Conservation (phyloP, 345 rosid species). For the Microthlaspi erraticum region DNA sequence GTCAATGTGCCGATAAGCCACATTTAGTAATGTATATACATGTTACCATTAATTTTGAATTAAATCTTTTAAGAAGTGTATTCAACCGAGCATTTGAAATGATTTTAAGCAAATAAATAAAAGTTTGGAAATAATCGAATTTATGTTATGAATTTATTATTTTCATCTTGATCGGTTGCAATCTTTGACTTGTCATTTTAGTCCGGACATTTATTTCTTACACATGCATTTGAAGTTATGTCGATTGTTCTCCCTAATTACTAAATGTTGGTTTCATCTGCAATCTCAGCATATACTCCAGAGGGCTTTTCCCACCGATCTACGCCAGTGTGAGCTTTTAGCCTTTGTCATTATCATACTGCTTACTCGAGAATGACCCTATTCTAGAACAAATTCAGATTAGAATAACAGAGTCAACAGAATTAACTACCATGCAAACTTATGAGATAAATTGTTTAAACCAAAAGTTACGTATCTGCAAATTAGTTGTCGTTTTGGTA, state of each 20-base stretch:
- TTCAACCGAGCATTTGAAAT: neutral
- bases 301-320: no score
- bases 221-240: slow-evolving; percentile 7
- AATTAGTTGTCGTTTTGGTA: no score
- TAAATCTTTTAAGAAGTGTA: no score
- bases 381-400: no score
- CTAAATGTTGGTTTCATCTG: slow-evolving; percentile 8
- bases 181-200: slow-evolving; percentile 19
- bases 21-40: neutral
- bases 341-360: no score
- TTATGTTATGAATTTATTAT: slow-evolving; percentile 4
- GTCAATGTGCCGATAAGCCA: neutral
- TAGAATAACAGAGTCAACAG: no score
- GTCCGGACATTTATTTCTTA: slow-evolving; percentile 5
- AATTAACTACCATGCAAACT: no score
- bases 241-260: neutral
- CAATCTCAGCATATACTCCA: no score
- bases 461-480: no score
- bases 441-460: no score
- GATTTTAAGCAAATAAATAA: neutral
- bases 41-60: neutral
- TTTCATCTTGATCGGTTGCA: slow-evolving; percentile 11
- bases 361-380: no score
- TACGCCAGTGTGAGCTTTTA: no score
- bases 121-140: neutral